phyloP scores from a whole-genome alignment of 371 early-diverging fungal genomes.

The Actinomortierella wolfii region DNA sequence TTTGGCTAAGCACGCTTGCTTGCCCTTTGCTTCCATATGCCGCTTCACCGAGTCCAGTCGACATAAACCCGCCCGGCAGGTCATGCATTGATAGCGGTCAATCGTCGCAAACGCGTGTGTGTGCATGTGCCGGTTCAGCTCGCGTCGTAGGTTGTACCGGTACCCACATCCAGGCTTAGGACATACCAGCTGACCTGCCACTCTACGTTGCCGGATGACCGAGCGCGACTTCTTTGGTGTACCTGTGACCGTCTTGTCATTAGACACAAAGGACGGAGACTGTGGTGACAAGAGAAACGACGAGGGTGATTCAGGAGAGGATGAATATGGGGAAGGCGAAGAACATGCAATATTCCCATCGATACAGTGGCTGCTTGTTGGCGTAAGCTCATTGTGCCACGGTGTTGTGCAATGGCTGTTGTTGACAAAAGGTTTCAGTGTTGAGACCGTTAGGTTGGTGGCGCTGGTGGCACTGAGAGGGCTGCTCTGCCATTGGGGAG shows the following conservation, averaged over 20 bases:
- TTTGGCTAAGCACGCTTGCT: slow-evolving; percentile 24
- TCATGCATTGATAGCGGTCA: slow-evolving; percentile 36
- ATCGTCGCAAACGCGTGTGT: slow-evolving; percentile 30
- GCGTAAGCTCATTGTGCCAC: no score
- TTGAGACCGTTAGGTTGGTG: no score
- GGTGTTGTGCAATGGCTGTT: no score
- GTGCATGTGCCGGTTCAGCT: slow-evolving; percentile 35
- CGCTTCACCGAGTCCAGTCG: slow-evolving; percentile 40
- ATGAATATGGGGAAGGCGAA: slow-evolving; percentile 5
- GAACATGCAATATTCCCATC: not conserved
- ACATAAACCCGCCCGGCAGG: slow-evolving; percentile 33
- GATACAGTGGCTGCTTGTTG: not conserved
- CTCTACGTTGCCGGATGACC: no score
- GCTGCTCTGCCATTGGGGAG: no score
- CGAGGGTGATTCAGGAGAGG: slow-evolving; percentile 9
- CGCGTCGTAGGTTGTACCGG: slow-evolving; percentile 34
- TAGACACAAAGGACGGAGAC: not conserved
- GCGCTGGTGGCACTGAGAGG: no score
- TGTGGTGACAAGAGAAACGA: not conserved
- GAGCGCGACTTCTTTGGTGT: not conserved
- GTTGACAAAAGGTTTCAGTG: no score
- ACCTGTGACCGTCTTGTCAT: no score
- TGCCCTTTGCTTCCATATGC: slow-evolving; percentile 47
- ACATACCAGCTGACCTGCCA: slow-evolving; percentile 21
- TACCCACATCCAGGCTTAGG: slow-evolving; percentile 24